phyloP scores from a whole-genome alignment of 805 yeast species.

The Lipomyces sp. region DNA sequence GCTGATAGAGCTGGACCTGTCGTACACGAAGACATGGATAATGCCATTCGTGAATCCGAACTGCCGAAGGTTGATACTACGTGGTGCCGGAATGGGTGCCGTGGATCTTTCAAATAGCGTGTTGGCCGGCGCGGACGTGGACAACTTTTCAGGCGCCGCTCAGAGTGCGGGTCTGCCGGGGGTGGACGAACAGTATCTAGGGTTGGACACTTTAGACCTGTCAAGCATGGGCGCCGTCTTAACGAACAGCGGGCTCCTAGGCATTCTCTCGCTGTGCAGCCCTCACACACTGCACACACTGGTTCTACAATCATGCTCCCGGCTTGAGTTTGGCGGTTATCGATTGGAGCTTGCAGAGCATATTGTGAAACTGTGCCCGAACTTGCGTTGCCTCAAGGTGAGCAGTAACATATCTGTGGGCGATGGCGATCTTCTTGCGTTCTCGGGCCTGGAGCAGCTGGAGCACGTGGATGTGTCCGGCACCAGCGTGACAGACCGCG shows the following conservation, averaged over 20 bases:
- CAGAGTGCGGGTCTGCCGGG: constrained; percentile 5
- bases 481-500: constrained; percentile 16
- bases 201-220: constrained; percentile 16
- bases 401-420: constrained; percentile 18
- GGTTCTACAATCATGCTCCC: constrained; percentile 7
- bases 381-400: constrained; percentile 9
- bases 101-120: constrained; percentile 15
- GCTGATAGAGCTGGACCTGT: constrained; percentile 7
- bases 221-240: constrained; percentile 16
- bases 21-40: constrained; percentile 18
- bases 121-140: constrained; percentile 11
- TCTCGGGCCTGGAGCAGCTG: constrained; percentile 7
- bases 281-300: constrained; percentile 2
- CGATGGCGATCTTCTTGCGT: constrained; percentile 16
- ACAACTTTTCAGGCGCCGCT: neutral
- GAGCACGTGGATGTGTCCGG: constrained; percentile 16
- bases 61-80: constrained; percentile 15
- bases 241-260: constrained; percentile 11
- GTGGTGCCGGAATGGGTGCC: constrained; percentile 20
- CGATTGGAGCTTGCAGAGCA: constrained; percentile 21
- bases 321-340: constrained; percentile 17
- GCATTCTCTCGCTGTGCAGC: constrained; percentile 9
- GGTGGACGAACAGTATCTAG: constrained; percentile 12
- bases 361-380: constrained; percentile 12
- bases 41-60: constrained; percentile 17